These are phyloP conservation scores for Trichoderma pleuroti DNA, from an alignment of 2,329 filamentous ascomycete species.

Conservation along the genomic window DNA sequence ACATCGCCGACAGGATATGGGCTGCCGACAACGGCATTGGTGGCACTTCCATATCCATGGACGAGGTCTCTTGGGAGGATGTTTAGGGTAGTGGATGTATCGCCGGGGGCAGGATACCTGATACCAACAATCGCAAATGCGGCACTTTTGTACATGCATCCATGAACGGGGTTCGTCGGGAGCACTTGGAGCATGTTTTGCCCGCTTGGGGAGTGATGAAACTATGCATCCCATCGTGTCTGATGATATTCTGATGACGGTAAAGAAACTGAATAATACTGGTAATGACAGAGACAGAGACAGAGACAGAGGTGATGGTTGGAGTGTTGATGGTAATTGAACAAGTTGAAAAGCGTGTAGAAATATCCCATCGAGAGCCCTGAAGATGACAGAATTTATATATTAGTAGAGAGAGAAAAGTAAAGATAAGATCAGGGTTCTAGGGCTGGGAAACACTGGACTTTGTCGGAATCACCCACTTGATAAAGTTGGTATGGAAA, in stretches of 20 bases:
- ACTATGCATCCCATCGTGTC: background rate
- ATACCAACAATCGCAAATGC: background rate
- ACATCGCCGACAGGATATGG: background rate
- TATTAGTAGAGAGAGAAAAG: background rate
- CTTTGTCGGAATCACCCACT: background rate
- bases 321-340: background rate
- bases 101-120: background rate
- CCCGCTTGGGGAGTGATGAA: background rate
- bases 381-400: background rate
- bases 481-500: background rate
- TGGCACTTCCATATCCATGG: conserved; percentile 9
- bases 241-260: background rate
- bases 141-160: background rate
- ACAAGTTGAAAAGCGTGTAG: background rate
- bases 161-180: too few species aligned
- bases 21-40: background rate
- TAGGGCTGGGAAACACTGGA: background rate
- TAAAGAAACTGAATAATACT: background rate
- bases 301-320: background rate
- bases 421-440: background rate
- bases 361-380: background rate
- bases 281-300: background rate
- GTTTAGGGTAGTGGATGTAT: background rate
- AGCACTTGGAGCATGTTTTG: background rate
- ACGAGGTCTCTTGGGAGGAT: background rate